Percentiles rank a stretch among this genome's conserved stretches.
phyloP scores from a whole-genome alignment of 805 yeast species.

The Ogataea populi-albae region DNA sequence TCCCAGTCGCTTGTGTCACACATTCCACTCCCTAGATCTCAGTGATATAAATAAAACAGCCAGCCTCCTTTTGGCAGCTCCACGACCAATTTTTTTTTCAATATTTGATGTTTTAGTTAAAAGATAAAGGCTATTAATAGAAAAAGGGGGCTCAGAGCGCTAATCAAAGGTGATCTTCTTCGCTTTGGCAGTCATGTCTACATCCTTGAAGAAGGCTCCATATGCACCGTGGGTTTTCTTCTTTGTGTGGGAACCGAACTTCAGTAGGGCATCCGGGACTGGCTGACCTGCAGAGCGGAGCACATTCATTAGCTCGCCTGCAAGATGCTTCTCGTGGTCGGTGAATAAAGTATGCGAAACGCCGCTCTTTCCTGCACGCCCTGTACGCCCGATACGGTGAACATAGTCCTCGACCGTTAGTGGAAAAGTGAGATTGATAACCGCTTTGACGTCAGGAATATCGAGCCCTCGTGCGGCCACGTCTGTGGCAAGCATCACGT shows the following conservation, averaged over 20 bases:
- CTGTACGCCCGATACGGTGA: slow-evolving; percentile 97
- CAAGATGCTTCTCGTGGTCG: slow-evolving; percentile 92
- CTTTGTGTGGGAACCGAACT: slow-evolving; percentile 97
- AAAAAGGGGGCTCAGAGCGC: too few relatives aligned
- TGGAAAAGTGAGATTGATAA: slow-evolving; percentile 93
- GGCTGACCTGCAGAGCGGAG: slow-evolving; percentile 91
- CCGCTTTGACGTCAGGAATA: slow-evolving; percentile 95
- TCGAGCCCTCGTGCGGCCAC: slow-evolving; percentile 98
- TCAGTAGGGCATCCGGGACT: slow-evolving; percentile 91
- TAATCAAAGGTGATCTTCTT: slow-evolving; percentile 85
- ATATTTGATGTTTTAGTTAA: neutral
- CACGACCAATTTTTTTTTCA: slow-evolving; percentile 6
- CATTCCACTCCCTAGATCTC: too few relatives aligned
- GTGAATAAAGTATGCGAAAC: slow-evolving; percentile 94
- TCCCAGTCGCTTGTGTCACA: too few relatives aligned
- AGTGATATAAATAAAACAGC: too few relatives aligned
- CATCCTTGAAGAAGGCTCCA: slow-evolving; percentile 95
- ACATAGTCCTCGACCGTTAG: slow-evolving; percentile 95
- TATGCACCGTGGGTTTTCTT: slow-evolving; percentile 97
- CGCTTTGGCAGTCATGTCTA: slow-evolving; percentile 77
- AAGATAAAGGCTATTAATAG: neutral
- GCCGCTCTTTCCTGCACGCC: slow-evolving; percentile 96
- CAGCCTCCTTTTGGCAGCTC: slow-evolving; percentile 13
- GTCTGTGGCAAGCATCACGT: slow-evolving; percentile 88
- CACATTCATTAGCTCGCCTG: slow-evolving; percentile 91